These are phyloP conservation scores for Colletotrichum sp. DNA, from an alignment of 2,329 filamentous ascomycete genomes.

Conservation along the genomic window DNA sequence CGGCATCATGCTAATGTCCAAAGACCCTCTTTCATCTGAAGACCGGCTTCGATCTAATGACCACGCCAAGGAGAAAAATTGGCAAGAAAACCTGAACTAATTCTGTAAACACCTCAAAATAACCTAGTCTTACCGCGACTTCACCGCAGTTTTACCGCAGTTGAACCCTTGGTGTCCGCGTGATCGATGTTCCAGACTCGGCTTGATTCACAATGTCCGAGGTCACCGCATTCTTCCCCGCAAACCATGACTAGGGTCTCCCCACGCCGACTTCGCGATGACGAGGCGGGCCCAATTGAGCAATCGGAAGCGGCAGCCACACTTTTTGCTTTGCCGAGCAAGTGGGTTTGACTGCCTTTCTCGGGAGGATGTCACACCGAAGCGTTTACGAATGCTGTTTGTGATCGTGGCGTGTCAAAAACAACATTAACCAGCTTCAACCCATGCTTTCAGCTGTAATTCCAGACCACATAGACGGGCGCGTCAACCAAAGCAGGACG, in stretches of 20 bases:
- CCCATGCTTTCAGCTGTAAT: neutral
- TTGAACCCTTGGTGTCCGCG: neutral
- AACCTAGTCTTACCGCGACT: neutral
- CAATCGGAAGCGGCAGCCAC: slow-evolving; percentile 5
- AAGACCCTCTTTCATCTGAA: neutral
- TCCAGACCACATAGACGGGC: neutral
- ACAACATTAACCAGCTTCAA: neutral
- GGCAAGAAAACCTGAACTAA: neutral
- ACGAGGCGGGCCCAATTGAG: neutral
- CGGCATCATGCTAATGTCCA: neutral
- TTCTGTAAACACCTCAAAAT: neutral
- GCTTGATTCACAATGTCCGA: neutral
- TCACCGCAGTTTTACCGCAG: neutral
- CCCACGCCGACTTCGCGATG: neutral
- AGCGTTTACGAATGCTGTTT: slow-evolving; percentile 10
- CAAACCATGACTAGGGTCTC: neutral
- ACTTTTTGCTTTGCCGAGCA: neutral
- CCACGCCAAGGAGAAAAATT: neutral
- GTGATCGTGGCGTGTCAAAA: neutral
- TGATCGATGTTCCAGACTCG: neutral
- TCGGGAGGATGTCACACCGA: neutral
- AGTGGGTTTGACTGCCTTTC: neutral
- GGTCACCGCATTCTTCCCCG: neutral
- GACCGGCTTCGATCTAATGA: neutral
- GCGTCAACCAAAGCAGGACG: neutral